A percentile compares a stretch with the other conserved stretches of the same genome.
Evolutionary conservation across 352 stramenopile genomes (phyloP).

Genomic region (Globisporangium spiculum): DNA sequence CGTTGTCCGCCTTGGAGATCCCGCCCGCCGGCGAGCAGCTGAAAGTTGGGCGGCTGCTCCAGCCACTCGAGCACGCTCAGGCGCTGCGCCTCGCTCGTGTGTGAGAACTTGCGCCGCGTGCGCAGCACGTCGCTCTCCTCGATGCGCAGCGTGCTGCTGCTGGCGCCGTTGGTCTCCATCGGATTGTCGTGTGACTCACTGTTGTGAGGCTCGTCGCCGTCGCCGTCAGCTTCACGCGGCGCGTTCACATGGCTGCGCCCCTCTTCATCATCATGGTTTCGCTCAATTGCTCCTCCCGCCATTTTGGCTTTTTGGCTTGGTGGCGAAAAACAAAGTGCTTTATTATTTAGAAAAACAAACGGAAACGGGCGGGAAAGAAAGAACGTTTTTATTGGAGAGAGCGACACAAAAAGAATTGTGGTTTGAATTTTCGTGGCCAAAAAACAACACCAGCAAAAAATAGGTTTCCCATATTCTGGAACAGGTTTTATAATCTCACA

Average conservation of each 20-base stretch:
- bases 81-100: conserved; percentile 49
- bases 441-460: no score
- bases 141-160: conserved; percentile 6
- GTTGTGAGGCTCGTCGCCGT: not conserved
- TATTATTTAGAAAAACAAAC: conserved; percentile 4
- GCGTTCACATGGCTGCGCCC: not conserved
- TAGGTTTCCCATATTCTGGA: no score
- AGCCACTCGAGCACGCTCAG: conserved; percentile 55
- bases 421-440: no score
- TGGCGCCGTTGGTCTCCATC: not conserved
- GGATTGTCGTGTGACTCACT: not conserved
- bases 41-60: conserved; percentile 44
- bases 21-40: conserved; percentile 27
- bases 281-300: not conserved
- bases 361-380: not conserved
- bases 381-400: no score
- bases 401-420: no score
- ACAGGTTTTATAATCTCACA: no score
- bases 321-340: conserved; percentile 13
- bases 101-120: conserved; percentile 43
- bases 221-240: not conserved
- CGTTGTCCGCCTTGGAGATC: not conserved
- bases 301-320: conserved; percentile 4
- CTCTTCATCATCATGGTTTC: not conserved
- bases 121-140: conserved; percentile 16